Conservation (phyloP, 2,329 filamentous ascomycete species). For the Epichloe aotearoae region DNA sequence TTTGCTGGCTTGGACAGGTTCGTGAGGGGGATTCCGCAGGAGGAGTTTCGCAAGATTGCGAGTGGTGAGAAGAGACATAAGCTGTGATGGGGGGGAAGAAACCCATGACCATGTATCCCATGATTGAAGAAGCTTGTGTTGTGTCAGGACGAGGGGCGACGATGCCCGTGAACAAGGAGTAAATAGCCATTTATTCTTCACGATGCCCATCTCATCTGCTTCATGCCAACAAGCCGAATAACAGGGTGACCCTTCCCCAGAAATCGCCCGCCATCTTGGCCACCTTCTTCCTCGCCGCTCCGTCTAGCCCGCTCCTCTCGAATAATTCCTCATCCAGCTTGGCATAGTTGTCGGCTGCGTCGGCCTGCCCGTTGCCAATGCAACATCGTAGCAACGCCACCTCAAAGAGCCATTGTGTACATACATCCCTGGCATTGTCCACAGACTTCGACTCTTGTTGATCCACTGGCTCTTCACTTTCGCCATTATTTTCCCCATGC, state of each 20-base stretch:
- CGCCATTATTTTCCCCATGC: neutral
- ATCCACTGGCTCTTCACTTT: neutral
- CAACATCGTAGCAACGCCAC: constrained; percentile 35
- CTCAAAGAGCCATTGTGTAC: constrained; percentile 51
- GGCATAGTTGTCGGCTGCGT: constrained; percentile 21
- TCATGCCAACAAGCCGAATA: constrained; percentile 63
- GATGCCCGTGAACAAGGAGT: too few relatives aligned
- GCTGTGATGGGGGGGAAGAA: constrained; percentile 40
- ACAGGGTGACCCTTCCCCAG: constrained; percentile 67
- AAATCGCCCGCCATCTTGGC: constrained; percentile 57
- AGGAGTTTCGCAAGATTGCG: constrained; percentile 77
- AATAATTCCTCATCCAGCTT: constrained; percentile 33
- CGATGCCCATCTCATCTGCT: neutral
- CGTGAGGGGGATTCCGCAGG: constrained; percentile 65
- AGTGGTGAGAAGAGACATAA: constrained; percentile 90
- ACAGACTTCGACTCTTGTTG: neutral
- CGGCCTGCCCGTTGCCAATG: constrained; percentile 20
- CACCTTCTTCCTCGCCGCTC: constrained; percentile 38
- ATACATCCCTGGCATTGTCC: constrained; percentile 30
- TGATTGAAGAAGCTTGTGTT: too few relatives aligned
- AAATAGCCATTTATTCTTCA: neutral
- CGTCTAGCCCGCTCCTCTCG: constrained; percentile 33
- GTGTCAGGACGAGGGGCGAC: too few relatives aligned
- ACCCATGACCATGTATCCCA: too few relatives aligned
- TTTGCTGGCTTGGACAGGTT: constrained; percentile 78